Evolutionary conservation across 2,329 filamentous ascomycete genomes (phyloP), one percentile per base, ranked within the genome.

Genomic region (Venturia nashicola): DNA sequence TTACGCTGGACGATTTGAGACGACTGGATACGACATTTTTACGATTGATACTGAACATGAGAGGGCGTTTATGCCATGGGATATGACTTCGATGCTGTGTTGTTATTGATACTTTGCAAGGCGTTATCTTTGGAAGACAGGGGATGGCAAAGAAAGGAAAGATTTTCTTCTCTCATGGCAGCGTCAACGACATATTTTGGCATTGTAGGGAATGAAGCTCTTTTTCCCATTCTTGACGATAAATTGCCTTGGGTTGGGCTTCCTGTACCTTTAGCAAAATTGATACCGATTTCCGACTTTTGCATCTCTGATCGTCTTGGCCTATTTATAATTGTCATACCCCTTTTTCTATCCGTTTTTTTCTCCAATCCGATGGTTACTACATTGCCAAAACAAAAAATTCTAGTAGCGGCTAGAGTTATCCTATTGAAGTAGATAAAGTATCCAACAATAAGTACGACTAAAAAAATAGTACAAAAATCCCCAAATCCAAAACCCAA

Each of bases 1-100:
- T 57, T 36, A 18, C 18, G 11, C 32, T 18, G 27, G 27, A 32
- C 14, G 51, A 57, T 57, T 57, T 57, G 51, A 57, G 32, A 57
- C 27, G 51, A 57, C 51, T 36, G 51, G 51, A 57, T 57, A 57
- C 32, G 51, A 36, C n/a, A n/a, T 57, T 39, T 57, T 57, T 36
- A 57, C 11, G 51, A 57, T 12, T n/a, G 27, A 57, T 57, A 36
- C 51, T 57, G 27, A 16, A 36, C 32, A 34, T 57, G 32, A 36
- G 14, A 20, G 11, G 51, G 32, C 5, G 14, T 55, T 34, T 32
- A 18, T 36, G 27, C n/a, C 12, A 16, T 36, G 51, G 27, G 51
- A 34, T 34, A 34, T 16, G 7, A 18, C 27, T n/a, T 55, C n/a
- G 2, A 18, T 55, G 23, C 27, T 5, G 11, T 57, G 27, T 2